Evolutionary conservation across 2,329 filamentous ascomycete species (phyloP), one percentile per base, ranked within the genome.

Genomic region (Neurospora sp.): DNA sequence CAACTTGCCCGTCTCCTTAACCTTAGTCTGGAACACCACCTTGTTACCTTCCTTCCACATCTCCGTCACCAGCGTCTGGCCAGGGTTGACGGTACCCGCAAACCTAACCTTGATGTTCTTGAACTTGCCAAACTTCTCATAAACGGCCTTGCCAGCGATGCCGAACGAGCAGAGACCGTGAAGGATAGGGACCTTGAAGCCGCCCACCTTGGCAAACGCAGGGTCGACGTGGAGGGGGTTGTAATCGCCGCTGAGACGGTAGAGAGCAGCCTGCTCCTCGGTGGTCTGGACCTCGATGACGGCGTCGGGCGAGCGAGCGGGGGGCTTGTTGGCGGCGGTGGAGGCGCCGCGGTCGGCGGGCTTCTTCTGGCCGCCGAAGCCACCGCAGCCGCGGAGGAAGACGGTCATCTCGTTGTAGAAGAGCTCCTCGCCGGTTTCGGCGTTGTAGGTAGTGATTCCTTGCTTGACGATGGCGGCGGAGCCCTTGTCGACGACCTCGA

Each of bases 211-310:
- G 82, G 93, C 93, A 81, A 99, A 98, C 67, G 89, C 87, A 1
- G 96, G 96, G 80, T 99, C 96, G 73, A 99, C 91, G 83, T 99
- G 96, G 1, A 99, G 89, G 15, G 96, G 96, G 84, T 99, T 98
- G 78, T 95, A 91, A 82, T 99, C 96, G 67, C 96, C 96, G 76
- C 92, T 96, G 69, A 99, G 85, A 46, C 96, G 90, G 86, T 99
- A 99, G 70, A 99, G 82, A 10, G 93, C 93, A 8, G 96, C 96
- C 83, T 98, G 95, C 77, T 97, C 93, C 76, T 94, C 91, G 0
- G 88, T 91, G 4, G 96, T 98, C 81, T 89, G 88, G 81, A 93
- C 91, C 84, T 97, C 93, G 19, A 94, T 88, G 0, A 97, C 89
- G 15, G 87, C 87, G 76, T 98, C 96, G 8, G 96, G 91, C 19